phyloP scores from a whole-genome alignment of 257 asterid species.

The Cynanchum wilfordii region DNA sequence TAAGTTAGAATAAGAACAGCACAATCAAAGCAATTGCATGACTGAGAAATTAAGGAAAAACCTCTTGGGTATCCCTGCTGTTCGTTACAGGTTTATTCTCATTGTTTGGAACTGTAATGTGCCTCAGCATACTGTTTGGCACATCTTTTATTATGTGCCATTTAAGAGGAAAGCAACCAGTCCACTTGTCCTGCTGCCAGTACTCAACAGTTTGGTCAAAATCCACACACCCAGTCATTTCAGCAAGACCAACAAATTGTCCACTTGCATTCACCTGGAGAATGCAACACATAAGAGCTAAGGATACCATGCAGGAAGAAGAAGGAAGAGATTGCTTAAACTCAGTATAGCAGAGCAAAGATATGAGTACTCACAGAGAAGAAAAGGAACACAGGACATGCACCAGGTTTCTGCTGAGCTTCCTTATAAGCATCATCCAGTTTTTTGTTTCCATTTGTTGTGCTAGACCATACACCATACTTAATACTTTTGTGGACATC shows the following conservation, averaged over 20 bases:
- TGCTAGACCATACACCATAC: conserved; percentile 49
- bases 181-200: conserved; percentile 57
- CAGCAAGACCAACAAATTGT: conserved; percentile 49
- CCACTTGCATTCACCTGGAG: conserved; percentile 46
- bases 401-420: conserved; percentile 32
- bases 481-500: conserved; percentile 52
- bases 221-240: conserved; percentile 40
- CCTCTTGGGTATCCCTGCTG: conserved; percentile 54
- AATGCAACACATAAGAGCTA: neutral
- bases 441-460: conserved; percentile 46
- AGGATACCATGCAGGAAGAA: neutral
- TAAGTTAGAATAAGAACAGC: neutral
- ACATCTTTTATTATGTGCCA: conserved; percentile 45
- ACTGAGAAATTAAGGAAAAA: conserved; percentile 3
- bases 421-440: conserved; percentile 43
- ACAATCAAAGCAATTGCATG: neutral
- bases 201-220: conserved; percentile 31
- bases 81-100: conserved; percentile 52
- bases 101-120: conserved; percentile 34
- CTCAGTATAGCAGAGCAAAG: neutral
- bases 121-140: conserved; percentile 35
- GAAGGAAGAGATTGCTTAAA: neutral
- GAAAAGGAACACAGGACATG: conserved; percentile 36
- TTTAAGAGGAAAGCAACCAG: conserved; percentile 40
- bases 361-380: conserved; percentile 37